Base-by-base conservation (phyloP, 495 filamentous ascomycete species). In the Jackrogersella multiformis region DNA sequence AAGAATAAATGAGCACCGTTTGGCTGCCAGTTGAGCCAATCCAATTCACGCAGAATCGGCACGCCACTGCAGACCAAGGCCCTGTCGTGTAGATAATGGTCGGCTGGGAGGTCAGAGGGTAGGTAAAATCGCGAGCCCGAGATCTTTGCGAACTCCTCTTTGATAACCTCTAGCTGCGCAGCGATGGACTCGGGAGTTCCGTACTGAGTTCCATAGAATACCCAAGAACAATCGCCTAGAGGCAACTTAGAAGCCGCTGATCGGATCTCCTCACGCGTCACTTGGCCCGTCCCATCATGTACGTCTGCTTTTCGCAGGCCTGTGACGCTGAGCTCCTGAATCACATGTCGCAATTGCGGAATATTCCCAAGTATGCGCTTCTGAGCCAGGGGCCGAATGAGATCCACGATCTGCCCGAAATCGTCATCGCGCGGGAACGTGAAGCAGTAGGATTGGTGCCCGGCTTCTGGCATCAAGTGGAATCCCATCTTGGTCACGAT, bases 401-500 rank as follows among this genome's bases (percentile, higher is more conserved):
- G 77, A n/a, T 86, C 85, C 16, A 86, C 74, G 64, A 81, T 78
- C 1, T 70, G 69, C 2, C 72, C 75, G 15, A 88, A 80, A 57
- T 87, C 86, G 1, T 81, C 78, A 30, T 86, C 84, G 5, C 73
- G 71, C 0, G 75, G 78, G 61, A 87, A 82, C 2, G 84, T 83
- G 74, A 86, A 80, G 73, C 82, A 78, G 75, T 83, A 80, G 1
- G 76, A 71, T 61, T 86, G 83, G 66, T 85, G 78, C 0, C 73
- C 79, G 0, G 77, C 77, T 16, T 83, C 81, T 2, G 84, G 84
- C 84, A 87, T 85, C 16, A 81, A 63, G 35, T 78, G 73, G 49
- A 88, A 77, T 7, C 85, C 85, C 80, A 89, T 84, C 73, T 88
- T 87, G 0, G 78, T 81, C 1, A 88, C 84, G 46, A 89, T 87